Percentiles rank a stretch among this genome's conserved stretches.
These are phyloP conservation scores for Thelephora terrestris DNA, from an alignment of 1,284 basidiomycete species.

Conservation along the genomic window DNA sequence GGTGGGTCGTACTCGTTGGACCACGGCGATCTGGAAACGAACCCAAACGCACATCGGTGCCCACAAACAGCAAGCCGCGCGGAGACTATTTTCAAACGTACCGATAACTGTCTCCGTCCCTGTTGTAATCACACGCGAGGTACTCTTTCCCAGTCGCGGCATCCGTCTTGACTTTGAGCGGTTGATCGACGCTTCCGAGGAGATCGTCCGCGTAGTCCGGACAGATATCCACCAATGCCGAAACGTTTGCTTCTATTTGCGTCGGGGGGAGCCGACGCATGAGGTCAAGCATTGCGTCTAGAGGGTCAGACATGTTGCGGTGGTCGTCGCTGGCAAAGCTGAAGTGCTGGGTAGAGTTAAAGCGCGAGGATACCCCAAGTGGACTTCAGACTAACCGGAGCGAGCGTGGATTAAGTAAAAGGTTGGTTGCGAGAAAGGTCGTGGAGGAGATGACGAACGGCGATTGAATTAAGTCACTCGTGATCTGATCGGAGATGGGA, in stretches of 20 bases:
- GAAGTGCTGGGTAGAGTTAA: no score
- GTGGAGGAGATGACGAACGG: no score
- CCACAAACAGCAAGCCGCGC: not conserved
- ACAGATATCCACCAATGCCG: slow-evolving; percentile 70
- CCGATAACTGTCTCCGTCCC: slow-evolving; percentile 94
- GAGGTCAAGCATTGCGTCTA: slow-evolving; percentile 91
- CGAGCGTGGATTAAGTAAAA: no score
- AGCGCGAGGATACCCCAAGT: no score
- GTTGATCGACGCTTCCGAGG: slow-evolving; percentile 91
- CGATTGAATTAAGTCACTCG: no score
- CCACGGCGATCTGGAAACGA: slow-evolving; percentile 77
- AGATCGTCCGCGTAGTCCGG: slow-evolving; percentile 97
- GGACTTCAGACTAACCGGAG: no score
- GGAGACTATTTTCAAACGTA: slow-evolving; percentile 23
- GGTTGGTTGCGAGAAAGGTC: no score
- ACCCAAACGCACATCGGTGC: not conserved
- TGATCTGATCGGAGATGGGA: no score
- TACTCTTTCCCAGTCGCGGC: slow-evolving; percentile 77
- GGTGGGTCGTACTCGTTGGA: slow-evolving; percentile 92
- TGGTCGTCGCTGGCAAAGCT: not conserved
- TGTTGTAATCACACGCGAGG: slow-evolving; percentile 95
- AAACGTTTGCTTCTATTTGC: slow-evolving; percentile 83
- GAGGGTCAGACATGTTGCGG: slow-evolving; percentile 58
- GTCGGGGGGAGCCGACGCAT: slow-evolving; percentile 92
- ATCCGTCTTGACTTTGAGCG: slow-evolving; percentile 78